Evolutionary conservation across 495 filamentous ascomycete genomes (phyloP), one percentile per base, ranked within the genome.

Genomic region (Trichoderma virens): DNA sequence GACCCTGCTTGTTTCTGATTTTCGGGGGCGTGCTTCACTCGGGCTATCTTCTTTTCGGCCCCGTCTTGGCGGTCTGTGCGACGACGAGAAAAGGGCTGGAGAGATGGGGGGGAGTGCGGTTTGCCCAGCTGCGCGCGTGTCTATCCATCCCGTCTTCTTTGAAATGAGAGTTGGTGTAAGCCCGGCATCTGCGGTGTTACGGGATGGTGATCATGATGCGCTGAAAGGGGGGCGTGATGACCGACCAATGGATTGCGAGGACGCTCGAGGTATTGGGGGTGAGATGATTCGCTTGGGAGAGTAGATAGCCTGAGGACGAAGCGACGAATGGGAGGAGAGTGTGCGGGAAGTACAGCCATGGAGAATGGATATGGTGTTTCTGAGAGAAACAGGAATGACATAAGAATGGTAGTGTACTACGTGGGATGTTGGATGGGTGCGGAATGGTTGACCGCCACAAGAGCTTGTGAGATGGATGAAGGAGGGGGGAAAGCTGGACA

Each of bases 181-280:
- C n/a, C 47, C 47, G 51, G 51, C 51, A 56, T 56, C 51, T 56
- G 51, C 27, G 9, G 51, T 56, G 51, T 56, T 13, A 56, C 51
- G 7, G 23, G 5, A 20, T 18, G 43, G 51, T 56, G 51, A 56
- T 56, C 27, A 28, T 56, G 51, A 47, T 47, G 43, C 38, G 18
- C 6, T 11, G 14, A 3, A 16, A 11, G 38, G 18, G 18, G n/a
- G 45, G n/a, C 23, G 45, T 7, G 45, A 16, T 20, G 45, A 25
- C n/a, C 8, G 45, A 51, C 45, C 45, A 51, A 51, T 51, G 45
- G 45, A n/a, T 20, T 25, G 0, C 5, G n/a, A 25, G 9, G 7
- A 51, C 9, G 18, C 45, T 51, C 1, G n/a, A n/a, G n/a, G n/a
- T n/a, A n/a, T n/a, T n/a, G n/a, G 51, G n/a, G 11, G 25, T 56